A percentile compares a stretch with the other conserved stretches of the same genome.
Evolutionary conservation across 116 monocot species (phyloP).

Genomic region (Trichopus zeylanicus): DNA sequence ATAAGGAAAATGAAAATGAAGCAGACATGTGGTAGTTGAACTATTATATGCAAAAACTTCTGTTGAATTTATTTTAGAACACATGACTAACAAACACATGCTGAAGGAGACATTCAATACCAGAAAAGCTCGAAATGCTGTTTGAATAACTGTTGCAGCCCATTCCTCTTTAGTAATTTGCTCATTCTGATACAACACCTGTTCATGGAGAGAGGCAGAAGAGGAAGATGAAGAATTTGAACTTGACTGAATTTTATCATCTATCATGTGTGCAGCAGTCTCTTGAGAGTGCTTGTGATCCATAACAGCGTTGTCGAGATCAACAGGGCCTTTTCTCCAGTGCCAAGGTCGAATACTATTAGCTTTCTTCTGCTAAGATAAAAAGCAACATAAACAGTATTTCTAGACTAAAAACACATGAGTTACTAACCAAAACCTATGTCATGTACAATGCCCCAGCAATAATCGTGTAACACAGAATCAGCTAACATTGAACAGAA

Average conservation of each 20-base stretch:
- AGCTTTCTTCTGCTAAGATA: constrained; percentile 32
- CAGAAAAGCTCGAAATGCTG: constrained; percentile 86
- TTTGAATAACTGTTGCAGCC: constrained; percentile 86
- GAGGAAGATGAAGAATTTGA: constrained; percentile 34
- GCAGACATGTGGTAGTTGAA: too few species aligned
- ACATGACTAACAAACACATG: background rate
- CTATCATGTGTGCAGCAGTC: constrained; percentile 15
- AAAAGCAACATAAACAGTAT: background rate
- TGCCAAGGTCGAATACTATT: constrained; percentile 20
- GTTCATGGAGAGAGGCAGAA: constrained; percentile 23
- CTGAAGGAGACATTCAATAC: constrained; percentile 28
- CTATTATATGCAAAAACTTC: too few species aligned
- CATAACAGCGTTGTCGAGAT: constrained; percentile 22
- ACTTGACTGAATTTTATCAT: too few species aligned
- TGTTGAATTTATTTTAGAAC: too few species aligned
- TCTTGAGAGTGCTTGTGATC: constrained; percentile 23
- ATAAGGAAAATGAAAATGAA: too few species aligned
- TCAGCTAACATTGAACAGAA: too few species aligned
- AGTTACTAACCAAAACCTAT: too few species aligned
- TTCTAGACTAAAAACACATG: background rate
- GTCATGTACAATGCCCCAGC: too few species aligned
- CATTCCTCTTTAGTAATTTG: constrained; percentile 41
- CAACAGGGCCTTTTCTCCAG: constrained; percentile 31
- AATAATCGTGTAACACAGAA: too few species aligned
- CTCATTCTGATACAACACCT: constrained; percentile 33